Percentiles rank a stretch among this genome's conserved stretches.
Evolutionary conservation across 305 asterid genomes (phyloP).

Genomic region (Striga hermonthica): DNA sequence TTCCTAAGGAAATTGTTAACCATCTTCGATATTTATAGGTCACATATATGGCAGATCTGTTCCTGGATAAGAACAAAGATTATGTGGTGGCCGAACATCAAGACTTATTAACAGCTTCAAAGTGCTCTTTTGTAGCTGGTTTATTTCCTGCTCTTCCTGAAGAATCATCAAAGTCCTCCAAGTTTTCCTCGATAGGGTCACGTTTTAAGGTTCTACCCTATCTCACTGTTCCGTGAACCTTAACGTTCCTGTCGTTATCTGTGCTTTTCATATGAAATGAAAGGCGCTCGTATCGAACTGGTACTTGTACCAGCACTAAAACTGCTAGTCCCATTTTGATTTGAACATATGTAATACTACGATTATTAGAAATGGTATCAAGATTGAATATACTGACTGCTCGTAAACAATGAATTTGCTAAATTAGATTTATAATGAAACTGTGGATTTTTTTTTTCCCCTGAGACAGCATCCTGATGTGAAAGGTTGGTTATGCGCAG

Average conservation of each 20-base stretch:
- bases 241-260: not conserved
- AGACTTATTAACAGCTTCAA: constrained; percentile 86
- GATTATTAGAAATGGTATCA: not conserved
- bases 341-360: not conserved
- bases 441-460: too few species aligned
- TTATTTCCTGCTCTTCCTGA: constrained; percentile 91
- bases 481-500: not conserved
- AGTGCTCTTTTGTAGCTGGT: constrained; percentile 84
- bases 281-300: too few species aligned
- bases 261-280: constrained; percentile 18
- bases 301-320: too few species aligned
- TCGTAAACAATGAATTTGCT: not conserved
- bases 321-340: too few species aligned
- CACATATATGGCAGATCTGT: constrained; percentile 86
- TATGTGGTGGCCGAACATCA: constrained; percentile 99
- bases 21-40: constrained; percentile 55
- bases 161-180: constrained; percentile 94
- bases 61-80: constrained; percentile 99
- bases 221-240: constrained; percentile 26
- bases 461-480: not conserved
- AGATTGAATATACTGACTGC: not conserved
- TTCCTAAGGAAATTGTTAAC: constrained; percentile 19
- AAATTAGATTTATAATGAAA: too few species aligned
- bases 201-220: constrained; percentile 72
- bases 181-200: constrained; percentile 97